Base-by-base conservation (phyloP, 768 basidiomycete species). In the Leccinum rimulosum region DNA sequence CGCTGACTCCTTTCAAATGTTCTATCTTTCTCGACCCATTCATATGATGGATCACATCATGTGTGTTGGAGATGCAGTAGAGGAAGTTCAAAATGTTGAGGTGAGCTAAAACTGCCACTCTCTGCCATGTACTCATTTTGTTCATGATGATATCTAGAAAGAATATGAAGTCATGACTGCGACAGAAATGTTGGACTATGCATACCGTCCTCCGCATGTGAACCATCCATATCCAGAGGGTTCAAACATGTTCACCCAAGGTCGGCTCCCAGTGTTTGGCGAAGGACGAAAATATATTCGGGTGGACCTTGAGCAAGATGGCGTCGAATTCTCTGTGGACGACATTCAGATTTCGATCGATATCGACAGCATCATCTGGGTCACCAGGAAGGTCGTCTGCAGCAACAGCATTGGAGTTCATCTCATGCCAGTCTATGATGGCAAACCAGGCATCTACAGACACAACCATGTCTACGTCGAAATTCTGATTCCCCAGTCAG, bases 401-500 rank as follows among this genome's bases (percentile, higher is more conserved):
- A 35, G 35, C 14, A 35, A 12, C 6, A 35, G 35, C 35, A 35
- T 35, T 35, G 35, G 35, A 35, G 35, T 35, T 1, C 35, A 35
- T 6, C 35, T 35, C 4, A 35, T 9, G 14, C 35, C 35, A 5
- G 6, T 35, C 35, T 35, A 35, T 35, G 35, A 35, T 14, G 35
- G 35, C 2, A 35, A 50, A 47, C 27, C 57, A 3, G 53, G 35
- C 0, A 68, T 68, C 0, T 2, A 7, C 0, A 64, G 64, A 17
- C 52, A 67, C 14, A 67, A 67, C 3, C 66, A 67, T 33, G 19
- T 61, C 6, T 67, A 67, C 53, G 48, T 61, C 0, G 47, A 65
- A 1, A 45, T 67, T 10, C 54, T 56, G 2, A 17, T 65, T 0
- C 64, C 60, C 1, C 60, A 65, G 6, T 65, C 59, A 0, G 60